Base-by-base conservation (phyloP, 2,329 filamentous ascomycete genomes). In the Grosmannia clavigera region DNA sequence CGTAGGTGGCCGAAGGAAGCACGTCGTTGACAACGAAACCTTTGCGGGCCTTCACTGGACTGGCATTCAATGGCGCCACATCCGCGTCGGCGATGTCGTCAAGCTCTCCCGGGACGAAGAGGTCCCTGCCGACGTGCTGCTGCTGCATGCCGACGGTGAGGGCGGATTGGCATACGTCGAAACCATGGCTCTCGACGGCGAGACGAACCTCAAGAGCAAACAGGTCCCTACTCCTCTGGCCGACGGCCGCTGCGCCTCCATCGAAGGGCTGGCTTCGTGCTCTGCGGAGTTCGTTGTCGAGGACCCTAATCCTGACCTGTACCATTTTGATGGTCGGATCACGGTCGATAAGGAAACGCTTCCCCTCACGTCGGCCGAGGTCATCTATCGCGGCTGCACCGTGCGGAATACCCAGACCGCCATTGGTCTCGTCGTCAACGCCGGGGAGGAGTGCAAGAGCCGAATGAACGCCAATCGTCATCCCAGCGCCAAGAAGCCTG, bases 381-480 rank as follows among this genome's bases (percentile, higher is more conserved):
- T 96, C 58, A 77, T 96, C 6, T 95, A 95, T 70, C 86, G 92
- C 55, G 92, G 92, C 50, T 94, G 90, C 67, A 82, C 92, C 4
- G 71, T 96, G 60, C 81, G 92, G 58, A 96, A 96, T 68, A 96
- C 91, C 0, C 77, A 78, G 5, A 78, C 79, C 63, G 86, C 84
- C 5, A 76, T 90, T 55, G 91, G 90, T 1, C 63, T 96, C 67
- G 88, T 95, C 38, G 85, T 96, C 65, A 96, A 96, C 72, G 91
- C 86, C 1, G 87, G 87, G 51, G 87, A 92, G 69, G 88, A 92
- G 71, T 91, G 86, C 72, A 92, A 91, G 70, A 91, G 91, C 62
- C 84, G 88, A 31, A 89, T 91, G 87, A 92, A 92, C 66, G 86
- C 88, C 58, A 92, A 89, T 70, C 90, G 89, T 67, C 88, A 90